Percentiles rank a stretch among this genome's conserved stretches.
These are phyloP conservation scores for Exobasidium rhododendri DNA, from an alignment of 1,284 basidiomycete species.

Conservation along the genomic window DNA sequence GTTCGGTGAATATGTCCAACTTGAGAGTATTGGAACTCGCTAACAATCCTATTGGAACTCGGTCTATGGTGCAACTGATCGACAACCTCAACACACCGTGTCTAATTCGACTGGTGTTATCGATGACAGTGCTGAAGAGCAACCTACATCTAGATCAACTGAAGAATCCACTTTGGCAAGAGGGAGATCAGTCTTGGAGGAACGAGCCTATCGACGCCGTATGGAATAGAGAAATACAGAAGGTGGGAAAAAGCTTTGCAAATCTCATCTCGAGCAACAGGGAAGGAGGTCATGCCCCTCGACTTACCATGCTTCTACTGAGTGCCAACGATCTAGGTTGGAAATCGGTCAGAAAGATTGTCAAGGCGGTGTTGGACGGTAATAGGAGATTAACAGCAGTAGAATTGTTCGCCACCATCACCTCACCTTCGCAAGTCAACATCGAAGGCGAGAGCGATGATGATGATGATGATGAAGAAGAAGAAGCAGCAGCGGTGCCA, in stretches of 20 bases:
- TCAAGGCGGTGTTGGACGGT: background rate
- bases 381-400: constrained; percentile 5
- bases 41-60: background rate
- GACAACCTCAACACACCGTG: constrained; percentile 2
- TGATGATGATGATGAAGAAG: constrained; percentile 1
- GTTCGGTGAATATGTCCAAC: background rate
- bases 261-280: background rate
- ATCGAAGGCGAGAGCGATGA: background rate
- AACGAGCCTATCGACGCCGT: background rate
- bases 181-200: background rate
- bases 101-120: background rate
- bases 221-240: constrained; percentile 1
- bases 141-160: background rate
- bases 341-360: background rate
- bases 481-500: too few species aligned
- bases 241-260: background rate
- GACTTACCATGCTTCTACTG: background rate
- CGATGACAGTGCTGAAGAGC: background rate
- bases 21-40: background rate
- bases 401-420: background rate
- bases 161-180: background rate
- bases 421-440: too few species aligned
- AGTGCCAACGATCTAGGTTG: constrained; percentile 7
- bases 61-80: constrained; percentile 1
- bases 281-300: background rate